Evolutionary conservation across 2,329 filamentous ascomycete genomes (phyloP), one percentile per base, ranked within the genome.

Genomic region (Colletotrichum sp.): DNA sequence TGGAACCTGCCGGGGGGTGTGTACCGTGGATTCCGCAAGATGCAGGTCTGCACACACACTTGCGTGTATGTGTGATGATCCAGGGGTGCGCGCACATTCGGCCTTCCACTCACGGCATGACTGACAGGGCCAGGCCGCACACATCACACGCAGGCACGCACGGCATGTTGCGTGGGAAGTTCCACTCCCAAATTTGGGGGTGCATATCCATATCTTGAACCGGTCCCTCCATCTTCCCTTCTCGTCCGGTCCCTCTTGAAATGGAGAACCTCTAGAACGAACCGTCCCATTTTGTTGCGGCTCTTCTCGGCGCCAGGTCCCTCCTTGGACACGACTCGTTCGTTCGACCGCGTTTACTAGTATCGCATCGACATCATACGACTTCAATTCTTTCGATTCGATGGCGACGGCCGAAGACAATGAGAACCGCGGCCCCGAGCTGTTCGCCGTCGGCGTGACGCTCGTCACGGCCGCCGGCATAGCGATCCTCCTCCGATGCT

Each of bases 361-460:
- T 24, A 64, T 70, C 34, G 26, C 12, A 30, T 66, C 62, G 62
- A 34, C 6, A 32, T 56, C 38, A 18, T 67, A 9, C 10, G 18
- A 18, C 30, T 66, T 55, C 32, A 18, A 26, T 58, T 68, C 10
- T 30, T 58, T 26, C 32, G 18, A 60, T 68, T 65, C 32, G 66
- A 73, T 61, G 58, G 58, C 58, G 55, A 72, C 65, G 66, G 66
- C 34, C 43, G 21, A 71, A 43, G 48, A 75, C 58, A 71, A 75
- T 66, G 77, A 79, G 21, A 83, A 84, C 66, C 82, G 84, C 55
- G 83, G 83, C 36, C 82, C 83, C 16, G 73, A 80, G 72, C 79
- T 86, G 18, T 79, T 81, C 66, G 83, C 79, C 13, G 83, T 85
- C 38, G 81, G 80, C 69, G 81, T 80, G 55, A 79, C 80, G 8